These are phyloP conservation scores for Solanum pennellii DNA, from an alignment of 257 asterid genomes.

Conservation along the genomic window DNA sequence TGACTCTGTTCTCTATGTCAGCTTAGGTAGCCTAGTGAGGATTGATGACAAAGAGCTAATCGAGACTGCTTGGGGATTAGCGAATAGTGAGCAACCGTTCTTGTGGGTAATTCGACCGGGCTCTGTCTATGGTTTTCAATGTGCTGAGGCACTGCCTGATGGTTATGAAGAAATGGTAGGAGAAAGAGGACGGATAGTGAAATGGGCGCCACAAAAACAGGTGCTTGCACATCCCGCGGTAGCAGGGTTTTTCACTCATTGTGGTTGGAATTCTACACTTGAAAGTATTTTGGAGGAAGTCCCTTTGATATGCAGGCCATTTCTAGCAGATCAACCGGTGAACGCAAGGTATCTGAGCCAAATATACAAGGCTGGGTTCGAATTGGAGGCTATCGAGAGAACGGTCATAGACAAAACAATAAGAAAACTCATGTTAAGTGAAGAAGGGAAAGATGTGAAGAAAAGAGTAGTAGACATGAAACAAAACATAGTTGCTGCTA, in stretches of 20 bases:
- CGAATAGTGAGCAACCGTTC: slow-evolving; percentile 24
- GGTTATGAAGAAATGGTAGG: not conserved
- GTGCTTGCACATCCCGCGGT: slow-evolving; percentile 24
- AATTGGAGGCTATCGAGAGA: slow-evolving; percentile 11
- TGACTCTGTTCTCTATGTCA: not conserved
- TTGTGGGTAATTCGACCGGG: slow-evolving; percentile 27
- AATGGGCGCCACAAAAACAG: slow-evolving; percentile 41
- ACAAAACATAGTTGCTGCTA: slow-evolving; percentile 5
- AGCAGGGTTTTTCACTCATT: slow-evolving; percentile 32
- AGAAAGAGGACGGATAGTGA: slow-evolving; percentile 16
- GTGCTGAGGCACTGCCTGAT: not conserved
- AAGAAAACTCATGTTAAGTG: slow-evolving; percentile 14
- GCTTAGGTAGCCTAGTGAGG: slow-evolving; percentile 31
- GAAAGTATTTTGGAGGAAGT: slow-evolving; percentile 29
- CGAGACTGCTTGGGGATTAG: slow-evolving; percentile 31
- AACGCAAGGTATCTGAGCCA: slow-evolving; percentile 21
- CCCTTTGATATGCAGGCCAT: slow-evolving; percentile 32
- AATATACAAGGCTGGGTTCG: slow-evolving; percentile 25
- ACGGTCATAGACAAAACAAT: slow-evolving; percentile 11
- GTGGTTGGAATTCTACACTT: slow-evolving; percentile 43
- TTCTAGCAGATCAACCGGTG: slow-evolving; percentile 21
- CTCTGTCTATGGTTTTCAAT: not conserved
- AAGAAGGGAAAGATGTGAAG: slow-evolving; percentile 2
- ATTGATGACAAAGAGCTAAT: slow-evolving; percentile 4
- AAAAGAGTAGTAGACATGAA: slow-evolving; percentile 4